Conservation (phyloP, 345 rosid species). For the Eucalyptus globulus region DNA sequence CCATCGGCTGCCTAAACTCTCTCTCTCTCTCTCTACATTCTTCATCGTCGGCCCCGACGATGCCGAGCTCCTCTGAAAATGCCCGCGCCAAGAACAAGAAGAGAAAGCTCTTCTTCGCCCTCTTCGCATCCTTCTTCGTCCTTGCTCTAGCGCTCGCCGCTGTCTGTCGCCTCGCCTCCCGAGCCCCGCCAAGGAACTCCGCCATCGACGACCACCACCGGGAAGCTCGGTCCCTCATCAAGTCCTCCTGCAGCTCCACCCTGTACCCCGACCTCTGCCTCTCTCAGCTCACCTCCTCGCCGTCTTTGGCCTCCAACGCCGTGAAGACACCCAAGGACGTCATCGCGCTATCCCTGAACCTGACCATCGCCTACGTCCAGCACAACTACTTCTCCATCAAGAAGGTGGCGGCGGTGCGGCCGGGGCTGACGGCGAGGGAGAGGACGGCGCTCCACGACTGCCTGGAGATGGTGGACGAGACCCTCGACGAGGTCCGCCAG, state of each 20-base stretch:
- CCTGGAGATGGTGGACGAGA: constrained; percentile 35
- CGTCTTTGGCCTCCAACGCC: background rate
- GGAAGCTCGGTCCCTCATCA: constrained; percentile 15
- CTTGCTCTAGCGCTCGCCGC: background rate
- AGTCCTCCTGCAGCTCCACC: constrained; percentile 40
- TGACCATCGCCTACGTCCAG: constrained; percentile 28
- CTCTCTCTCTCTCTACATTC: background rate
- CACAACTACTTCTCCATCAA: constrained; percentile 36
- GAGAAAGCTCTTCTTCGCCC: constrained; percentile 3
- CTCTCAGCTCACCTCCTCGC: constrained; percentile 24
- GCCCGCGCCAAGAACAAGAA: background rate
- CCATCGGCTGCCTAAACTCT: background rate
- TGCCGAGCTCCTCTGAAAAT: background rate
- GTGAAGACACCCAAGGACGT: constrained; percentile 41
- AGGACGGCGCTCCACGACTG: constrained; percentile 50
- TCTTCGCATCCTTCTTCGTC: constrained; percentile 5
- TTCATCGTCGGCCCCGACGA: background rate
- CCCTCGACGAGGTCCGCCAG: constrained; percentile 33
- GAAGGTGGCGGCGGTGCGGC: constrained; percentile 8
- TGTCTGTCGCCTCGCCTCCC: background rate
- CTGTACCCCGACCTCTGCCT: constrained; percentile 48
- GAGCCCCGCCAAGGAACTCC: background rate
- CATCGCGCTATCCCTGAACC: constrained; percentile 34
- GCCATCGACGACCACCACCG: background rate
- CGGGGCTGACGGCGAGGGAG: constrained; percentile 23